phyloP scores from a whole-genome alignment of 2,329 filamentous ascomycete genomes.

The Beauveria sp. region DNA sequence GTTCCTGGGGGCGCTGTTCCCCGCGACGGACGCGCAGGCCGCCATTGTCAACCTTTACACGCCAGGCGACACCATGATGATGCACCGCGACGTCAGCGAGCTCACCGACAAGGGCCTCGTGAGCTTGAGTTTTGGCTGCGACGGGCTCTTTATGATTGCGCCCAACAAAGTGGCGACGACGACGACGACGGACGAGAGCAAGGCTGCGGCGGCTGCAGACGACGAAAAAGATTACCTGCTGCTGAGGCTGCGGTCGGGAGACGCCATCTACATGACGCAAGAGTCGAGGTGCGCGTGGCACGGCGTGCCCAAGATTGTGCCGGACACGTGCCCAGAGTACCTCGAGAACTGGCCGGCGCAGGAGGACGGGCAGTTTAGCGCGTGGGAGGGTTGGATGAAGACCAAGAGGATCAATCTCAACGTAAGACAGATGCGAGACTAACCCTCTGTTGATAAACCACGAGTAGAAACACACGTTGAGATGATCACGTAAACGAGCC shows the following conservation, averaged over 20 bases:
- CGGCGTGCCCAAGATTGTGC: constrained; percentile 80
- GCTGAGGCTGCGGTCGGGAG: constrained; percentile 70
- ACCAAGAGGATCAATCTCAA: constrained; percentile 88
- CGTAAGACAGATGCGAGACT: constrained; percentile 76
- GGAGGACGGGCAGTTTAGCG: constrained; percentile 44
- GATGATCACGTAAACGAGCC: background rate
- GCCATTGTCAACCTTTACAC: constrained; percentile 93
- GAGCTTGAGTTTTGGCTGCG: constrained; percentile 83
- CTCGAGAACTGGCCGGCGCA: constrained; percentile 66
- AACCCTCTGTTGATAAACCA: background rate
- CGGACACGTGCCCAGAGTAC: constrained; percentile 68
- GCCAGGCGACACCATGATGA: constrained; percentile 81
- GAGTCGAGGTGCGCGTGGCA: constrained; percentile 87
- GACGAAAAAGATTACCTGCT: constrained; percentile 43
- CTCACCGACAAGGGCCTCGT: constrained; percentile 69
- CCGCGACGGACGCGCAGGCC: constrained; percentile 71
- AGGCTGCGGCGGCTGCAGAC: constrained; percentile 17
- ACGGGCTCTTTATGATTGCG: constrained; percentile 80
- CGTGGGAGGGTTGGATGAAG: constrained; percentile 82
- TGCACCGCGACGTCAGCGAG: constrained; percentile 92
- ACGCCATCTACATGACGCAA: constrained; percentile 83
- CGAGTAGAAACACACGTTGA: background rate
- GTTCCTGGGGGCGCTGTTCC: constrained; percentile 65
- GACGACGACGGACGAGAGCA: constrained; percentile 31
- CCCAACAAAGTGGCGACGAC: constrained; percentile 36